A percentile compares a stretch with the other conserved stretches of the same genome.
Conservation (phyloP, 306 rosid species). For the Pyrus communis region DNA sequence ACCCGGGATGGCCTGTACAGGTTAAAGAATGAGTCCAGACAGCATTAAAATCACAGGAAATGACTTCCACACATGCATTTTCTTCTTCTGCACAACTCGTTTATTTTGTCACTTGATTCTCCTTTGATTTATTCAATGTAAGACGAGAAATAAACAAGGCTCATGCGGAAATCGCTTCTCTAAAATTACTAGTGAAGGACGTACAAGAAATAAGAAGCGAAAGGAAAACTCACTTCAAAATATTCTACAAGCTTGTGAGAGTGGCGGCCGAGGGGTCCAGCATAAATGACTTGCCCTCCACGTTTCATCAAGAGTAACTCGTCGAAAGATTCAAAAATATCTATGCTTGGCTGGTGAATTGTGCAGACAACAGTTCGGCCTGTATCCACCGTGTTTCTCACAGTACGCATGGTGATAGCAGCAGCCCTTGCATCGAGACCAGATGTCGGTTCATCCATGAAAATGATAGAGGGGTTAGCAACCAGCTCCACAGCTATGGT, state of each 20-base stretch:
- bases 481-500: constrained; percentile 45
- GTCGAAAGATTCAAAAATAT: constrained; percentile 44
- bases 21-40: neutral
- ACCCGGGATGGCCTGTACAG: constrained; percentile 21
- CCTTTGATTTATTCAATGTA: no score
- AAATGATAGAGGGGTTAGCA: constrained; percentile 40
- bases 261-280: constrained; percentile 33
- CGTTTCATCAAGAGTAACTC: constrained; percentile 36
- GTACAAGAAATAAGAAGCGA: neutral
- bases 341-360: constrained; percentile 49
- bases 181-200: neutral
- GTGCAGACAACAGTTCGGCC: constrained; percentile 47
- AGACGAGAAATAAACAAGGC: no score
- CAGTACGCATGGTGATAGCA: constrained; percentile 45
- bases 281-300: constrained; percentile 42
- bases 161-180: no score
- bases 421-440: constrained; percentile 53
- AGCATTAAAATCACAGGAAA: neutral
- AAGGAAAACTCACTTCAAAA: constrained; percentile 26
- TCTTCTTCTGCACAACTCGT: no score
- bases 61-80: neutral
- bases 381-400: constrained; percentile 42
- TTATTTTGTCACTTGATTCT: no score
- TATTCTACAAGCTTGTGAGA: constrained; percentile 35
- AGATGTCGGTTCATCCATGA: constrained; percentile 51